These are phyloP conservation scores for Scolecobasidium constrictum DNA, from an alignment of 2,329 filamentous ascomycete species.

Conservation along the genomic window DNA sequence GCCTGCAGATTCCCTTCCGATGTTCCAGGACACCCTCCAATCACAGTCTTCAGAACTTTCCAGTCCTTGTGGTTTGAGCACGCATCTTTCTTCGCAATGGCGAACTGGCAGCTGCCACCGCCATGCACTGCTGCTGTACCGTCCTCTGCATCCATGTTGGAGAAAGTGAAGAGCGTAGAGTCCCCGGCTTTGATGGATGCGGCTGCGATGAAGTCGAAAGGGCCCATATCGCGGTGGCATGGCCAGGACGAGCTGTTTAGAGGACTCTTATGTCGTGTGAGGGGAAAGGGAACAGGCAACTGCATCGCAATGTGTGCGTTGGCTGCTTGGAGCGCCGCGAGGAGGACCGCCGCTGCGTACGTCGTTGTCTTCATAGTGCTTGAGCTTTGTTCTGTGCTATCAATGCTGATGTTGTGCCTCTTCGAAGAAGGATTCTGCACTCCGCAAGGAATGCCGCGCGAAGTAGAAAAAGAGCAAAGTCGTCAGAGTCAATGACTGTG, in stretches of 20 bases:
- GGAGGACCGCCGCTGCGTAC: too few relatives aligned
- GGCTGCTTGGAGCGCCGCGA: slow-evolving; percentile 19
- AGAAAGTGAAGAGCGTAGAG: background rate
- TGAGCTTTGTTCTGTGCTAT: too few relatives aligned
- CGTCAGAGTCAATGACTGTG: too few relatives aligned
- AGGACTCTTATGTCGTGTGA: background rate
- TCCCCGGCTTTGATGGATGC: background rate
- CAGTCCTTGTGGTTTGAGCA: slow-evolving; percentile 56
- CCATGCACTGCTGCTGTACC: slow-evolving; percentile 74
- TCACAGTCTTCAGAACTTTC: slow-evolving; percentile 82
- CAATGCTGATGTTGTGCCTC: too few relatives aligned
- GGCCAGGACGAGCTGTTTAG: background rate
- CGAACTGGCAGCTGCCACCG: slow-evolving; percentile 83
- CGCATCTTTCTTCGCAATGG: slow-evolving; percentile 60
- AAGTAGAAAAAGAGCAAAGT: too few relatives aligned
- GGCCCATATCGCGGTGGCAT: background rate
- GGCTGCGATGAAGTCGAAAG: slow-evolving; percentile 42
- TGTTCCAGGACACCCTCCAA: slow-evolving; percentile 67
- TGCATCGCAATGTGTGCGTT: slow-evolving; percentile 69
- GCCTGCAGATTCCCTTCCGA: slow-evolving; percentile 12
- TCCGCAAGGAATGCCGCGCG: too few relatives aligned
- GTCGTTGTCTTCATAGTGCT: too few relatives aligned
- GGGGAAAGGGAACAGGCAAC: slow-evolving; percentile 45
- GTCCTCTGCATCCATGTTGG: too few relatives aligned
- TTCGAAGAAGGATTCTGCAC: too few relatives aligned